These are phyloP conservation scores for Naegleria gruberi DNA, from an alignment of 208 protist species.

Conservation along the genomic window DNA sequence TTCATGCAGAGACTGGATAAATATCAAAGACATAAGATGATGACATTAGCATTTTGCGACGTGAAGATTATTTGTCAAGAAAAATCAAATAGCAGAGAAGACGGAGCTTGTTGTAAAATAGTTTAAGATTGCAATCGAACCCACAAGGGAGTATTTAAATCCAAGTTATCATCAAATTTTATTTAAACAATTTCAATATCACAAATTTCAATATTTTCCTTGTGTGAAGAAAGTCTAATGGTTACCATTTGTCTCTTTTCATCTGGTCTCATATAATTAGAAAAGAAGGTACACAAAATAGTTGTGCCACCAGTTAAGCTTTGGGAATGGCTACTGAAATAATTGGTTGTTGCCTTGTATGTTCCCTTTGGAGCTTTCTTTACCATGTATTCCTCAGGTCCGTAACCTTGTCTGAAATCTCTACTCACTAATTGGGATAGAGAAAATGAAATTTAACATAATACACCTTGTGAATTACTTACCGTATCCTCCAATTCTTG, in stretches of 20 bases:
- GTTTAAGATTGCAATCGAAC: too few relatives aligned
- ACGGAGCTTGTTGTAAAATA: too few relatives aligned
- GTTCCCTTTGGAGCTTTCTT: neutral
- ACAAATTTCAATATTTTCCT: neutral
- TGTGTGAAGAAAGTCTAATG: neutral
- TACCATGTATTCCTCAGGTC: conserved; percentile 29
- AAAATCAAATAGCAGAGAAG: too few relatives aligned
- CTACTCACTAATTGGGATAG: too few relatives aligned
- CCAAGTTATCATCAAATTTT: too few relatives aligned
- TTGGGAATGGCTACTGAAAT: neutral
- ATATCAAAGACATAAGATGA: too few relatives aligned
- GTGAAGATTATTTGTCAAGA: too few relatives aligned
- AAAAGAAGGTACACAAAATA: conserved; percentile 12
- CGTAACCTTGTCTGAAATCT: conserved; percentile 27
- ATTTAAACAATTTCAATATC: neutral
- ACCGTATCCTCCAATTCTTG: neutral
- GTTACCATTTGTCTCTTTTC: neutral
- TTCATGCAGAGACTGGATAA: too few relatives aligned
- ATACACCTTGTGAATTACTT: too few relatives aligned
- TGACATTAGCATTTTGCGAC: too few relatives aligned
- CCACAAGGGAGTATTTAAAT: too few relatives aligned
- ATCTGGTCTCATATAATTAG: conserved; percentile 19
- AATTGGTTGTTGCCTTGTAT: conserved; percentile 1
- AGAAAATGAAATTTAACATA: too few relatives aligned
- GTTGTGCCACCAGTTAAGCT: conserved; percentile 15